Base-by-base conservation (phyloP, 192 early-diverging fungal species). In the Physocladia obscura region DNA sequence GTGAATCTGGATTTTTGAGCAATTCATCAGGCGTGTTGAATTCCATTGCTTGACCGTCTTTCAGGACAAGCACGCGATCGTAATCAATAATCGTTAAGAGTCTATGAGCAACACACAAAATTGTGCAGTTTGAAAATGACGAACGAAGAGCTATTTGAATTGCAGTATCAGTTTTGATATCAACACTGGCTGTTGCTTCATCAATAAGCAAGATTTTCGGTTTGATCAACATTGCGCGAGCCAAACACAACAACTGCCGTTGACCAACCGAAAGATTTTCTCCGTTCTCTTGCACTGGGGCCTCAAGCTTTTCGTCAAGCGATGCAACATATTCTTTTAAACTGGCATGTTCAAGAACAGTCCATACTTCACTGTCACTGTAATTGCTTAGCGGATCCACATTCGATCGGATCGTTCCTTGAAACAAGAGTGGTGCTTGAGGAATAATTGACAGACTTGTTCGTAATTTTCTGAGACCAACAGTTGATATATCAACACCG, bases 211-310 rank as follows among this genome's bases (percentile, higher is more conserved):
- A 44, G 5, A 79, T 60, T 24, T 67, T 69, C n/a, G 39, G 62
- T 37, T 71, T 62, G 21, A 60, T 21, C 4, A 81, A 50, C 59
- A 81, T 70, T 0, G 80, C 76, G 30, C 80, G 51, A 1, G 70
- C 80, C 3, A 81, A 49, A 51, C 80, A 81, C 22, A 81, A 40
- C 35, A 88, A 60, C 74, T 91, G 90, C 26, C 89, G 65, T 72
- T 91, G 86, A 1, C 89, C 89, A 36, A 92, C 79, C 26, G 82
- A 87, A 61, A 92, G 84, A 71, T 94, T 95, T 21, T 85, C 82
- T 36, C 93, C 92, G 32, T 86, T 86, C 49, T 79, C 79, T 1
- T 74, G 19, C 2, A 97, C 86, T 31, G 79, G 78, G 4, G 89
- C 79, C 19, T 92, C 90, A 32, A 95, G 79, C 39, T 87, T 85